Base-by-base conservation (phyloP, 108 stramenopile genomes). In the Hondaea fermentalgiana region DNA sequence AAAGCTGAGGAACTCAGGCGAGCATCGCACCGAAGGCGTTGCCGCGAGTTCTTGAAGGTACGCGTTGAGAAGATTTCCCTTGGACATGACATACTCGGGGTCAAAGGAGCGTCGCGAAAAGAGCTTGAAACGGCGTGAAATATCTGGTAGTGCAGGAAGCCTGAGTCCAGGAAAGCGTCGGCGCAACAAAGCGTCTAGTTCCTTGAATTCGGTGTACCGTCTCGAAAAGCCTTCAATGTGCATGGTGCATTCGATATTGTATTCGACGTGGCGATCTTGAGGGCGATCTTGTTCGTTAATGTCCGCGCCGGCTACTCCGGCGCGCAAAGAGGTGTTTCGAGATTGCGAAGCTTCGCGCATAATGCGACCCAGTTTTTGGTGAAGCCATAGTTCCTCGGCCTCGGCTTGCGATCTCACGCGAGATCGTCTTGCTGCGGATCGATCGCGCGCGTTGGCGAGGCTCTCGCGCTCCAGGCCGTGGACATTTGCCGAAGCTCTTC, bases 181-280 rank as follows among this genome's bases (percentile, higher is more conserved):
- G 19, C 76, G 76, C 51, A 83, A 23, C 25, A 23, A 0, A 10
- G 6, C n/a, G 51, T 83, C 76, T 17, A 83, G 76, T 12, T 83
- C 76, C 51, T 83, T 83, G 51, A 83, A 83, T 45, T 83, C 76
- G 49, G 76, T 83, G 51, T 83, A 83, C 49, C 76, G 45, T 45
- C 23, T 47, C n/a, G 76, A 53, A 45, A 12, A 53, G 2, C 51
- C 49, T 6, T 12, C 45, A 12, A 53, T 35, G 16, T 83, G 45
- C 76, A 83, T 53, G 49, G 76, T 53, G 51, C 6, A 83, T 16
- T 47, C 45, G n/a, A 83, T 53, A 12, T 53, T 28, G 76, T 28
- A 83, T 23, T 83, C 76, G 49, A 83, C 76, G 76, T 83, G 76
- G 19, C 51, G 45, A 23, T 83, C 76, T 12, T 83, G 76, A 6